Evolutionary conservation across 345 rosid genomes (phyloP).

Genomic region (Pistacia vera): DNA sequence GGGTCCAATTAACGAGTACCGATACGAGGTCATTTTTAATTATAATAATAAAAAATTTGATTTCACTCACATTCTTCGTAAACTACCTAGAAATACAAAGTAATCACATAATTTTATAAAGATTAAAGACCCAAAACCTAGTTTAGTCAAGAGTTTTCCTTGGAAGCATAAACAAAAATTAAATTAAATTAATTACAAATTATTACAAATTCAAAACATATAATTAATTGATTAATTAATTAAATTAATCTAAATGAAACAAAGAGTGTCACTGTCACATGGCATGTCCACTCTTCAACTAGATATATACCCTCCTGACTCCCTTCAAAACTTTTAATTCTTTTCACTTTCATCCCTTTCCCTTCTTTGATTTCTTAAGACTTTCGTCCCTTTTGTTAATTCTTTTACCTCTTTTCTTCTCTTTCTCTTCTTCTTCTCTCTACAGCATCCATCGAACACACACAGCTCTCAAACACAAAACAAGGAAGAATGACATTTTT

Average conservation of each 20-base stretch:
- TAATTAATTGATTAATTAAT: too few species aligned
- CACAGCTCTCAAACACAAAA: not conserved
- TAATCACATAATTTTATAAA: slow-evolving; percentile 1
- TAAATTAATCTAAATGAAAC: not conserved
- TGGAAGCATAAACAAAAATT: too few species aligned
- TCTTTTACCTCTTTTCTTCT: slow-evolving; percentile 33
- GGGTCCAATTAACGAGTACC: too few species aligned
- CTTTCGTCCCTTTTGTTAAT: slow-evolving; percentile 25
- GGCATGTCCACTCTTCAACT: slow-evolving; percentile 77
- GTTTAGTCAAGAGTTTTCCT: not conserved
- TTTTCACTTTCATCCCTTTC: slow-evolving; percentile 37
- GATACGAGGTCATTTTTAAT: too few species aligned
- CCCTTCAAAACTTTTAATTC: slow-evolving; percentile 23
- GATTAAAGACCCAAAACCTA: not conserved
- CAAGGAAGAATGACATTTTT: too few species aligned
- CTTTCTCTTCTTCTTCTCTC: slow-evolving; percentile 2
- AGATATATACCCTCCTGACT: slow-evolving; percentile 65
- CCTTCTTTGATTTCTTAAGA: too few species aligned
- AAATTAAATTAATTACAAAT: too few species aligned
- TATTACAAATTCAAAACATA: too few species aligned
- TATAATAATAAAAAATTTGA: not conserved
- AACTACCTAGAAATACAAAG: slow-evolving; percentile 34
- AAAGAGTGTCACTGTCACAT: slow-evolving; percentile 67
- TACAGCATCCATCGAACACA: not conserved
- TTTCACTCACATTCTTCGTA: slow-evolving; percentile 29